Percentiles rank a stretch among this genome's conserved stretches.
Conservation (phyloP, 2,329 filamentous ascomycete genomes). For the Metarhizium album region DNA sequence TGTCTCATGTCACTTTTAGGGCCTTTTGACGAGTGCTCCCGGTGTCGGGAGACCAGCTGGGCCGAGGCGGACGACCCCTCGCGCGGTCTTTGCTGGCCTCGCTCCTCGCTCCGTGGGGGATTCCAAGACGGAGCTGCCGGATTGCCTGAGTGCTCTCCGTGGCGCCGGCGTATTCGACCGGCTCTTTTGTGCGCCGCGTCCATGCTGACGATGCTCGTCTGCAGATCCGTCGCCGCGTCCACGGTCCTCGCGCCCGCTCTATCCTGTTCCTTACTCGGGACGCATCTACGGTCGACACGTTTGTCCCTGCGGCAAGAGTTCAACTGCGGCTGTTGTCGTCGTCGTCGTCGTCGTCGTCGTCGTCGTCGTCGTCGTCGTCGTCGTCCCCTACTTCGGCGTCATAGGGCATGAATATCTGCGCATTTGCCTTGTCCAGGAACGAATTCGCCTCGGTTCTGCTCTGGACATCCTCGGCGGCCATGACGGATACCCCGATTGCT, state of each 20-base stretch:
- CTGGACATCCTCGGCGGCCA: background rate
- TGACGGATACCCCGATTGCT: slow-evolving; percentile 7
- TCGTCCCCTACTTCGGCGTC: background rate
- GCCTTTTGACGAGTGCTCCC: background rate
- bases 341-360: background rate
- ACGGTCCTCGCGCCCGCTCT: no score
- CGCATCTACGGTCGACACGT: background rate
- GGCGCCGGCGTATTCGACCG: no score
- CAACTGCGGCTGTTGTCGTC: background rate
- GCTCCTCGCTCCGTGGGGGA: no score
- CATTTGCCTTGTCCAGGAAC: slow-evolving; percentile 10
- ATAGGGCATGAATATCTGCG: slow-evolving; percentile 9
- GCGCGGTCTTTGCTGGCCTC: no score
- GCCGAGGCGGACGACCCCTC: background rate
- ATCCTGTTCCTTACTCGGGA: background rate
- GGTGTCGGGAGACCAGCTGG: background rate
- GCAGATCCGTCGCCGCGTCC: no score
- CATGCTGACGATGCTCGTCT: no score
- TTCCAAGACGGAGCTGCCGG: background rate
- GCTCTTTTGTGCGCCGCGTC: background rate
- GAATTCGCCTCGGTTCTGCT: slow-evolving; percentile 7
- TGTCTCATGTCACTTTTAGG: no score
- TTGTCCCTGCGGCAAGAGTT: background rate
- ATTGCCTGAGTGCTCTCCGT: background rate
- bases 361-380: background rate